phyloP scores from a whole-genome alignment of 2,329 filamentous ascomycete genomes.

The Pyrenophora graminea region DNA sequence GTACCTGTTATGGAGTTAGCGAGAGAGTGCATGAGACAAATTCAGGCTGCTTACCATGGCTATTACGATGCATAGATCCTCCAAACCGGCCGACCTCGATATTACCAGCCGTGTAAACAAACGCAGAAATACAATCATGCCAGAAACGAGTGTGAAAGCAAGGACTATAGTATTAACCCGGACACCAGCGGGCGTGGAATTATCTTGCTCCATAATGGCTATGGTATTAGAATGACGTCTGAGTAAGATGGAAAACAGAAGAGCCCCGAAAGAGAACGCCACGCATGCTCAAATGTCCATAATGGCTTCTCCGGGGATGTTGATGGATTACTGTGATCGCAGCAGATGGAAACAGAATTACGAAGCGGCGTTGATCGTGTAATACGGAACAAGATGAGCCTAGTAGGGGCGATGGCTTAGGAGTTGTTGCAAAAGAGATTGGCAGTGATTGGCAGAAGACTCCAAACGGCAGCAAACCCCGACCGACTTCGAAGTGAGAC shows the following conservation, averaged over 20 bases:
- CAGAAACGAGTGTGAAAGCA: slow-evolving; percentile 39
- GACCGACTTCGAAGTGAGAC: slow-evolving; percentile 13
- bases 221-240: slow-evolving; percentile 2
- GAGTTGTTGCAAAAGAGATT: slow-evolving; percentile 1
- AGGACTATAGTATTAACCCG: slow-evolving; percentile 39
- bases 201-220: slow-evolving; percentile 9
- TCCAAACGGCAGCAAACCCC: not conserved
- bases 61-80: slow-evolving; percentile 38
- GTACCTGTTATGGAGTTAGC: slow-evolving; percentile 18
- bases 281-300: slow-evolving; percentile 4
- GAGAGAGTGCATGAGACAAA: not conserved
- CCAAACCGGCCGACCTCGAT: slow-evolving; percentile 30
- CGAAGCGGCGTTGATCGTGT: not conserved
- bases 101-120: slow-evolving; percentile 36
- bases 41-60: slow-evolving; percentile 34
- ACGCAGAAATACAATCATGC: slow-evolving; percentile 35
- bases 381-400: not conserved
- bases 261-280: not conserved
- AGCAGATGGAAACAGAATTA: slow-evolving; percentile 1
- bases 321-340: not conserved
- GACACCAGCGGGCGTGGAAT: slow-evolving; percentile 34
- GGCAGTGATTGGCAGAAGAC: slow-evolving; percentile 3
- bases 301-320: not conserved
- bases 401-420: not conserved
- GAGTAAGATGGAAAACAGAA: slow-evolving; percentile 9